These are phyloP conservation scores for Pseudocercospora musae DNA, from an alignment of 2,329 filamentous ascomycete genomes.

Conservation along the genomic window DNA sequence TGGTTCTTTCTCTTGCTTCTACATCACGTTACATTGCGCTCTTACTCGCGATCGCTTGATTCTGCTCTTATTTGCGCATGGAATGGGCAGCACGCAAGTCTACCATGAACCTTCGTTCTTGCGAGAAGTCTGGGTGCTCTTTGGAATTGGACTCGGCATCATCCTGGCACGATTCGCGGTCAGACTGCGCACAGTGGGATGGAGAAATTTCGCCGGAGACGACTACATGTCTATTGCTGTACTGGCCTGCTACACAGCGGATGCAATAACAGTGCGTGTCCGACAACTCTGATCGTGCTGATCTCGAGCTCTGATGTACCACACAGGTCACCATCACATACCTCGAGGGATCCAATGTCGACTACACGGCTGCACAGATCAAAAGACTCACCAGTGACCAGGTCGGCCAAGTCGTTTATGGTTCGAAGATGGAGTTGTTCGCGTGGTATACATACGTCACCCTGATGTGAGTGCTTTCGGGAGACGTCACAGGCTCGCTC, in stretches of 20 bases:
- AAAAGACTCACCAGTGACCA: conserved; percentile 30
- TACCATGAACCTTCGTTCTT: conserved; percentile 24
- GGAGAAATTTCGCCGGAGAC: conserved; percentile 40
- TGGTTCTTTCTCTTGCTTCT: background rate
- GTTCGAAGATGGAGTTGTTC: conserved; percentile 39
- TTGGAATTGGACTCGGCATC: conserved; percentile 33
- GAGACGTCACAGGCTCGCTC: conserved; percentile 18
- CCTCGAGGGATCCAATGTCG: conserved; percentile 32
- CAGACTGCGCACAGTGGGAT: conserved; percentile 39
- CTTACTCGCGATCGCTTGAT: background rate
- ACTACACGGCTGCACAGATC: conserved; percentile 23
- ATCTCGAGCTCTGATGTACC: background rate
- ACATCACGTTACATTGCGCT: background rate
- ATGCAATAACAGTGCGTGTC: conserved; percentile 35
- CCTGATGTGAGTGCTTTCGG: conserved; percentile 9
- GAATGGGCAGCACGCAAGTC: conserved; percentile 23
- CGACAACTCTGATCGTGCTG: background rate
- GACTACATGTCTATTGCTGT: conserved; percentile 40
- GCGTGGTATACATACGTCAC: conserved; percentile 38
- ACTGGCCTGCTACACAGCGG: conserved; percentile 36
- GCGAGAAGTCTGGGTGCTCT: conserved; percentile 28
- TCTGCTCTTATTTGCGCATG: background rate
- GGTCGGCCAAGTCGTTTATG: conserved; percentile 30
- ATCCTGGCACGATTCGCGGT: conserved; percentile 37
- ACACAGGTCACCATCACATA: conserved; percentile 30